Evolutionary conservation across 2,329 filamentous ascomycete species (phyloP).

Genomic region (Thielaviopsis populi): DNA sequence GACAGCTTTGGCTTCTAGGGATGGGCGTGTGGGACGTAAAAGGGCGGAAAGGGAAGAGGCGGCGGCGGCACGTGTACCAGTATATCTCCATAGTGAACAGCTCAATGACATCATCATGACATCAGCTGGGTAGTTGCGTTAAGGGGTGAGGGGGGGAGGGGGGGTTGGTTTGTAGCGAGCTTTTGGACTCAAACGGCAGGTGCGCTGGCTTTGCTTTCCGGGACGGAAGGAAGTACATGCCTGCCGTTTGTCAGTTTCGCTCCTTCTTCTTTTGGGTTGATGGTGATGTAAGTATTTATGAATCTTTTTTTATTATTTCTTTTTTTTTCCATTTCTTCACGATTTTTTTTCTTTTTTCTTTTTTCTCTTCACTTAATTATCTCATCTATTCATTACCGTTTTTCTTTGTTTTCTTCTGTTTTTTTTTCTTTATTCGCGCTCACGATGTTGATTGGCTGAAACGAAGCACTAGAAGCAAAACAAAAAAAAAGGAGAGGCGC

Average conservation of each 20-base stretch:
- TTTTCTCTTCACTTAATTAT: neutral
- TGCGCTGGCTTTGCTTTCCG: neutral
- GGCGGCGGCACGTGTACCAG: neutral
- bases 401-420: neutral
- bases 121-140: neutral
- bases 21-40: too few relatives aligned
- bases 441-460: neutral
- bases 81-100: neutral
- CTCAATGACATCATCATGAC: constrained; percentile 1
- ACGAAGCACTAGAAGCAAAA: neutral
- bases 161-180: neutral
- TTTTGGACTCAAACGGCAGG: neutral
- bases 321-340: neutral
- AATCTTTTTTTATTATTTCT: neutral
- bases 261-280: neutral
- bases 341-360: neutral
- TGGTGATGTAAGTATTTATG: neutral
- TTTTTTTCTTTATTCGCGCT: neutral
- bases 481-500: neutral
- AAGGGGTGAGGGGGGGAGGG: neutral
- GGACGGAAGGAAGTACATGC: neutral
- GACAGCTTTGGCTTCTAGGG: constrained; percentile 84
- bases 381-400: neutral
- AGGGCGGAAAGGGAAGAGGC: neutral
- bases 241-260: neutral